These are phyloP conservation scores for Decorospora gaudefroyi DNA, from an alignment of 2,329 filamentous ascomycete species.

Conservation along the genomic window DNA sequence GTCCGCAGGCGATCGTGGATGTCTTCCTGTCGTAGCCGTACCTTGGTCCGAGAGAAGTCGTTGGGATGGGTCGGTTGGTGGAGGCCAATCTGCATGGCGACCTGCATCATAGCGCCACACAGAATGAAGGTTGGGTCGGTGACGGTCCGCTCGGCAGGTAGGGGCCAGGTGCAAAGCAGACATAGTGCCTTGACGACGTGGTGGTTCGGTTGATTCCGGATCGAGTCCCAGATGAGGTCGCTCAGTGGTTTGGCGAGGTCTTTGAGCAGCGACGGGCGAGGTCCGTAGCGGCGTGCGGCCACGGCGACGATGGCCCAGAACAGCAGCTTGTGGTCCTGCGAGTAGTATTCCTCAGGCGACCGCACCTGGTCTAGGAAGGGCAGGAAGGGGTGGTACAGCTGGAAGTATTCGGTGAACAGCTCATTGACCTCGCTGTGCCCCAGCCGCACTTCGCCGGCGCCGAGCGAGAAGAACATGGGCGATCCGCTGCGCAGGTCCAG, in stretches of 20 bases:
- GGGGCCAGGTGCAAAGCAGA: constrained; percentile 78
- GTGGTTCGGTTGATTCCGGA: constrained; percentile 78
- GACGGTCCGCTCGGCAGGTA: constrained; percentile 79
- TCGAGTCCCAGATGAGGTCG: constrained; percentile 74
- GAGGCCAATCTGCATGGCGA: constrained; percentile 79
- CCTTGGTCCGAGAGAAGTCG: constrained; percentile 76
- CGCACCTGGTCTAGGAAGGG: constrained; percentile 72
- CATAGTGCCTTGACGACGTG: constrained; percentile 81
- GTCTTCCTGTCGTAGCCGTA: constrained; percentile 77
- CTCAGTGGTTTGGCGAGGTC: constrained; percentile 69
- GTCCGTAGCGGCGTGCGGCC: constrained; percentile 70
- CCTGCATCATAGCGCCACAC: constrained; percentile 84
- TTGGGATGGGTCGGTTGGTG: constrained; percentile 81
- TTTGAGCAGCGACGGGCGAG: constrained; percentile 66
- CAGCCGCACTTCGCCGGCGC: constrained; percentile 52
- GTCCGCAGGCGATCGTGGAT: constrained; percentile 77
- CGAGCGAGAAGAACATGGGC: constrained; percentile 63
- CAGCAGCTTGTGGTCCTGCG: constrained; percentile 75
- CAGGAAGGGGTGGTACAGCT: constrained; percentile 75
- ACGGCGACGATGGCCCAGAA: constrained; percentile 85
- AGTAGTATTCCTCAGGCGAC: constrained; percentile 71
- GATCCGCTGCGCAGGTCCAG: constrained; percentile 55
- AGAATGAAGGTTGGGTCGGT: constrained; percentile 82
- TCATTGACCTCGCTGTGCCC: constrained; percentile 52
- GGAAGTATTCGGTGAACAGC: constrained; percentile 76